phyloP scores from a whole-genome alignment of 148 eudicot genomes.

The Diospyros lotus region DNA sequence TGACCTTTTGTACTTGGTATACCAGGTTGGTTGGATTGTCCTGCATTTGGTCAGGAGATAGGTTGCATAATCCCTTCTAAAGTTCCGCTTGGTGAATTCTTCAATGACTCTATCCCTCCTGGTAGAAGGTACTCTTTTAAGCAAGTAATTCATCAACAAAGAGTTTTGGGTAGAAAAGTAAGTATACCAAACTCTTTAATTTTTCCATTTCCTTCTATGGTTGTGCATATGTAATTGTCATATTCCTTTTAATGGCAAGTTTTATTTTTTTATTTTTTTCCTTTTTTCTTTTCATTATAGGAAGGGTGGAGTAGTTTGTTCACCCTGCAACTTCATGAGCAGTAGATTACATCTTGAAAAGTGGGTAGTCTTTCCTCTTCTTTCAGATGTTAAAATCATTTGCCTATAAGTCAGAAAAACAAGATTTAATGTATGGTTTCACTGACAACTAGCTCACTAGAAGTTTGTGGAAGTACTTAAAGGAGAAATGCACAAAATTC shows the following conservation, averaged over 20 bases:
- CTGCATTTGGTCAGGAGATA: conserved; percentile 71
- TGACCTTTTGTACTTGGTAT: background rate
- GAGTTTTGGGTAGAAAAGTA: conserved; percentile 71
- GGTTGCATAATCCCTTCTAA: conserved; percentile 75
- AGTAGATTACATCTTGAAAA: background rate
- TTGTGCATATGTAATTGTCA: background rate
- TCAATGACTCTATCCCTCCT: conserved; percentile 54
- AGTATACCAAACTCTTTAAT: conserved; percentile 16
- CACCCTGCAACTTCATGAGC: background rate
- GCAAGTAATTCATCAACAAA: conserved; percentile 69
- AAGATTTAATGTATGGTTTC: background rate
- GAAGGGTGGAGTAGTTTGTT: background rate
- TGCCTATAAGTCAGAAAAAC: conserved; percentile 3
- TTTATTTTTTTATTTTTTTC: background rate
- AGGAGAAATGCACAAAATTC: background rate
- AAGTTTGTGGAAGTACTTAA: background rate
- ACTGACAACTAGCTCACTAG: background rate
- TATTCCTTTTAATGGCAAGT: background rate
- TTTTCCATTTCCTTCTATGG: conserved; percentile 4
- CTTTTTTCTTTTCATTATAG: background rate
- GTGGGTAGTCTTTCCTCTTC: background rate
- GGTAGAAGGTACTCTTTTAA: conserved; percentile 87
- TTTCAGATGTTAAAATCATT: background rate
- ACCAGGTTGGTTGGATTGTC: conserved; percentile 96
- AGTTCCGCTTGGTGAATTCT: conserved; percentile 86